phyloP scores from a whole-genome alignment of 2,329 filamentous ascomycete species.

The Fusarium pseudocircinatum region DNA sequence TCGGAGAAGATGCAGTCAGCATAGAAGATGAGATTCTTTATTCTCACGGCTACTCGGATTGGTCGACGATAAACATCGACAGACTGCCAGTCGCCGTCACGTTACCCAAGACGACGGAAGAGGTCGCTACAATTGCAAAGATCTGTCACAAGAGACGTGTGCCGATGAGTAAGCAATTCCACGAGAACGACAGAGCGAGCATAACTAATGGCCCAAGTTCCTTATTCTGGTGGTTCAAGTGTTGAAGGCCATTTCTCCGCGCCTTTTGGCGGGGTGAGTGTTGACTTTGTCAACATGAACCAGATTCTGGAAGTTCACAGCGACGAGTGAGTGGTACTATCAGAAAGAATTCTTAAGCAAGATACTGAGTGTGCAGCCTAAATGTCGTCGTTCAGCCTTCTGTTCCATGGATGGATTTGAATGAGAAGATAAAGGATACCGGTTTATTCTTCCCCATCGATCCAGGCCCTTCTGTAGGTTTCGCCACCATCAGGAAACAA shows the following conservation, averaged over 20 bases:
- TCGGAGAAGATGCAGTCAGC: constrained; percentile 63
- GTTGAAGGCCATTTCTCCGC: constrained; percentile 91
- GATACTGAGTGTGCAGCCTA: constrained; percentile 58
- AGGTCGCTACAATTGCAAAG: constrained; percentile 68
- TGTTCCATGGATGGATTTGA: constrained; percentile 89
- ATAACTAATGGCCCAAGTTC: constrained; percentile 52
- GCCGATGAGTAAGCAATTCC: constrained; percentile 62
- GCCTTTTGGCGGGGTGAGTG: constrained; percentile 84
- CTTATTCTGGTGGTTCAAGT: constrained; percentile 86
- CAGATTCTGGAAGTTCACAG: constrained; percentile 79
- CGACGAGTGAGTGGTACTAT: constrained; percentile 61
- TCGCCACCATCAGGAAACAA: no score
- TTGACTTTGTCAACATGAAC: constrained; percentile 92
- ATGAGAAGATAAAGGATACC: constrained; percentile 73
- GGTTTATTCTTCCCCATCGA: constrained; percentile 93
- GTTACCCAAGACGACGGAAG: constrained; percentile 67
- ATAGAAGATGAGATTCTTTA: constrained; percentile 70
- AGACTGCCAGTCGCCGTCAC: constrained; percentile 70
- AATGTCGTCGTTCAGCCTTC: constrained; percentile 91
- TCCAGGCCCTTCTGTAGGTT: constrained; percentile 63
- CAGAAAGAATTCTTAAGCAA: accelerated
- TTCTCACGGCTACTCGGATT: constrained; percentile 72
- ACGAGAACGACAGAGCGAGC: accelerated
- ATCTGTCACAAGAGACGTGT: constrained; percentile 81
- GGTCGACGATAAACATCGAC: constrained; percentile 70